These are phyloP conservation scores for Coriolopsis trogii DNA, from an alignment of 1,284 basidiomycete genomes.

Conservation along the genomic window DNA sequence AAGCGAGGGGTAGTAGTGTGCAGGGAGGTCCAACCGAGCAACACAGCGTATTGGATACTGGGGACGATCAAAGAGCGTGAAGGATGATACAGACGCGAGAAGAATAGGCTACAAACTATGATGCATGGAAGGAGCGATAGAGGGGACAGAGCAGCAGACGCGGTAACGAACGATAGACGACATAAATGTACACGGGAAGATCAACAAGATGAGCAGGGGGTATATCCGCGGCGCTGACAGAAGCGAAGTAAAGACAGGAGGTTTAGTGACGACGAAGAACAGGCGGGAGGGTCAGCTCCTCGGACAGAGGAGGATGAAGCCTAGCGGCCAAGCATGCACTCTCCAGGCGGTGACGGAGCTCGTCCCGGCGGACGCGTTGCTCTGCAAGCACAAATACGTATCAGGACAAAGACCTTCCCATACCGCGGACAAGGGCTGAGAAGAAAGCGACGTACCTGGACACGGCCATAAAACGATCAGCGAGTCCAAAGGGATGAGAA, in stretches of 20 bases:
- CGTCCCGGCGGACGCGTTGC: conserved; percentile 31
- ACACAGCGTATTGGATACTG: conserved; percentile 3
- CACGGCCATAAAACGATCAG: conserved; percentile 75
- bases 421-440: neutral
- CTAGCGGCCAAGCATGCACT: conserved; percentile 30
- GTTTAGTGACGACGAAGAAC: conserved; percentile 23
- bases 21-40: neutral
- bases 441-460: conserved; percentile 43
- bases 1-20: neutral
- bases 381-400: conserved; percentile 15
- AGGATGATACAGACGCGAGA: conserved; percentile 18
- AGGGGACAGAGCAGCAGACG: conserved; percentile 6
- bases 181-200: conserved; percentile 4
- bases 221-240: conserved; percentile 1
- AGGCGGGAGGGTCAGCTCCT: conserved; percentile 31
- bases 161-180: conserved; percentile 6
- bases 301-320: conserved; percentile 28
- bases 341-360: conserved; percentile 31
- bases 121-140: conserved; percentile 7
- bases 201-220: neutral
- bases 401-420: neutral
- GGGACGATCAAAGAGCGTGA: conserved; percentile 7
- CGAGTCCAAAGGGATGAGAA: conserved; percentile 64
- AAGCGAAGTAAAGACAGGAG: conserved; percentile 2
- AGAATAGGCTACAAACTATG: conserved; percentile 21